phyloP scores from a whole-genome alignment of 345 rosid species.

The Eucalyptus decipiens region DNA sequence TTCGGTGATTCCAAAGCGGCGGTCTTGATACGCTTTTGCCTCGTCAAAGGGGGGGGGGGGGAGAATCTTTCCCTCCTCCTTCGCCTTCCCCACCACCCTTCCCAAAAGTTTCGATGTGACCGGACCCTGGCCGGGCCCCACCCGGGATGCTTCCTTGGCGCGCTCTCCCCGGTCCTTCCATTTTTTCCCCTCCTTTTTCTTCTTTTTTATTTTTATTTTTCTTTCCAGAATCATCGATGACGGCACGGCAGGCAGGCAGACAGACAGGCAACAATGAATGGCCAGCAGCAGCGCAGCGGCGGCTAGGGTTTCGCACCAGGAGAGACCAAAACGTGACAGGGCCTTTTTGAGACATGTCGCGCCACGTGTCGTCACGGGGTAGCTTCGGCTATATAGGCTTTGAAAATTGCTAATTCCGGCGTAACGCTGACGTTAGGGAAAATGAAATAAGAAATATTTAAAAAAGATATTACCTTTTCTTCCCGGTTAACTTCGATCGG shows the following conservation, averaged over 20 bases:
- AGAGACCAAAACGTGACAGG: neutral
- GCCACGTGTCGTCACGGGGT: neutral
- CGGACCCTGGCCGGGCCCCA: neutral
- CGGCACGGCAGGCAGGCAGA: neutral
- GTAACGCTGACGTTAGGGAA: neutral
- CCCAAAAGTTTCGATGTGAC: neutral
- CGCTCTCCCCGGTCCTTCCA: neutral
- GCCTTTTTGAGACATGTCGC: neutral
- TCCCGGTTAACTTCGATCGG: neutral
- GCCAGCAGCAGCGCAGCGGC: neutral
- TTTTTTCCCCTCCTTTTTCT: fast-evolving
- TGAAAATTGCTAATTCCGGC: neutral
- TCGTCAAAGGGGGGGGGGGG: neutral
- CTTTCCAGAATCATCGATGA: neutral
- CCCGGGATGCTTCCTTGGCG: neutral
- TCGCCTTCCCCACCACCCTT: neutral
- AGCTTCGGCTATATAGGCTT: neutral
- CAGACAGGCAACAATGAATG: too few species aligned
- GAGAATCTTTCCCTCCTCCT: neutral
- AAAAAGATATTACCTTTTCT: too few species aligned
- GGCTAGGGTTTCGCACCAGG: neutral
- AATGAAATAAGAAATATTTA: neutral
- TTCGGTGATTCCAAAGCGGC: neutral
- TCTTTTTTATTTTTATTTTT: neutral
- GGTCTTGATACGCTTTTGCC: neutral